phyloP scores from a whole-genome alignment of 208 protist species.

The Trypanosomatidae sp. region DNA sequence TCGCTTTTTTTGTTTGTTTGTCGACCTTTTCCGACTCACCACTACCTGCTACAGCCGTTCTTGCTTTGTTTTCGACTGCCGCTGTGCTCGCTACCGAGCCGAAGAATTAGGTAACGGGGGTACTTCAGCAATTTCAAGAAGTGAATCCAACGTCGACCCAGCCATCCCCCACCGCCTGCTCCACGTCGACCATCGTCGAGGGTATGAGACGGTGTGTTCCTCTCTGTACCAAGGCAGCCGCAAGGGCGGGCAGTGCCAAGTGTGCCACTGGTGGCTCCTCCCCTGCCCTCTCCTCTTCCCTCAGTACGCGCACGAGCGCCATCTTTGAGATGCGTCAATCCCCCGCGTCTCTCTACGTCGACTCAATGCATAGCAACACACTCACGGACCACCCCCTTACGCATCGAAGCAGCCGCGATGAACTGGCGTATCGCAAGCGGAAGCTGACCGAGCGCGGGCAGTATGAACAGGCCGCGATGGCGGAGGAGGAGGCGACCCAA shows the following conservation, averaged over 20 bases:
- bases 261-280: neutral
- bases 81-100: neutral
- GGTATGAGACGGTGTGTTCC: constrained; percentile 21
- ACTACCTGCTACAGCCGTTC: neutral
- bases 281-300: constrained; percentile 6
- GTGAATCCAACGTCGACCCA: neutral
- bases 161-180: neutral
- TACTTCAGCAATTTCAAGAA: neutral
- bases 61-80: neutral
- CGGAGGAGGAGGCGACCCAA: constrained; percentile 70
- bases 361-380: constrained; percentile 89
- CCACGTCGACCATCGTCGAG: neutral
- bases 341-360: constrained; percentile 73
- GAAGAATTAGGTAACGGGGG: no score
- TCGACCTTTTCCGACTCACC: neutral
- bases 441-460: constrained; percentile 84
- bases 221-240: constrained; percentile 19
- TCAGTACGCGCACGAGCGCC: constrained; percentile 28
- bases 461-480: constrained; percentile 72
- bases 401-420: constrained; percentile 76
- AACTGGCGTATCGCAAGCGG: constrained; percentile 81
- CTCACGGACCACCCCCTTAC: constrained; percentile 83
- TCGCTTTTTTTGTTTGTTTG: neutral
- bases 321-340: constrained; percentile 78
- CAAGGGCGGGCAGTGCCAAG: constrained; percentile 5